phyloP scores from a whole-genome alignment of 2,329 filamentous ascomycete species.

The Orbilia brochopaga region DNA sequence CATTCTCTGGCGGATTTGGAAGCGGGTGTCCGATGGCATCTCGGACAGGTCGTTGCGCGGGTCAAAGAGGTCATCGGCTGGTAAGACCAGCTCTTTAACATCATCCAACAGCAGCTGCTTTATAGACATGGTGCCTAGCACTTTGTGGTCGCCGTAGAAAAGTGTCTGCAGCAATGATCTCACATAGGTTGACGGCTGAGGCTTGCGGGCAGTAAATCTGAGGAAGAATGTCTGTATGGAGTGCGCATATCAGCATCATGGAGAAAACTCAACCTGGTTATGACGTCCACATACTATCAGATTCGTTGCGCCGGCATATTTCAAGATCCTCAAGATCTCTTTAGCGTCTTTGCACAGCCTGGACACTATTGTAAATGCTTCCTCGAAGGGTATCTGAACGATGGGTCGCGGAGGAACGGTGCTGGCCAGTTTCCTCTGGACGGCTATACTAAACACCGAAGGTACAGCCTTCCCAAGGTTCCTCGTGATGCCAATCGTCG shows the following conservation, averaged over 20 bases:
- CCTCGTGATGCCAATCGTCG: slow-evolving; percentile 67
- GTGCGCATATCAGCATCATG: slow-evolving; percentile 19
- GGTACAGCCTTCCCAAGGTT: slow-evolving; percentile 69
- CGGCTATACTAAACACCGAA: slow-evolving; percentile 84
- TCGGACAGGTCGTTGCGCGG: slow-evolving; percentile 78
- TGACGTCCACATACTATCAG: slow-evolving; percentile 65
- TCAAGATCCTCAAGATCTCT: slow-evolving; percentile 71
- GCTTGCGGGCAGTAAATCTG: slow-evolving; percentile 63
- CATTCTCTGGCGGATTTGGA: slow-evolving; percentile 74
- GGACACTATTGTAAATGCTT: slow-evolving; percentile 72
- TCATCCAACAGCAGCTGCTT: slow-evolving; percentile 81
- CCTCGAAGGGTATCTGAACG: slow-evolving; percentile 74
- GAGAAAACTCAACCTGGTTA: not conserved
- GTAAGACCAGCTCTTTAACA: slow-evolving; percentile 76
- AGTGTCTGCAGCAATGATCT: slow-evolving; percentile 78
- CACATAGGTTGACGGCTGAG: slow-evolving; percentile 82
- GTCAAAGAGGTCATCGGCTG: slow-evolving; percentile 73
- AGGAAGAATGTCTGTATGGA: slow-evolving; percentile 53
- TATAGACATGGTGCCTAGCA: slow-evolving; percentile 72
- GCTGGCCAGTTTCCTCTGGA: slow-evolving; percentile 89
- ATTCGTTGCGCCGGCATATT: slow-evolving; percentile 72
- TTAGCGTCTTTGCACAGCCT: slow-evolving; percentile 74
- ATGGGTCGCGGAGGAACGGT: slow-evolving; percentile 92
- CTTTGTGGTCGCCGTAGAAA: slow-evolving; percentile 73
- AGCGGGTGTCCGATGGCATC: slow-evolving; percentile 73